phyloP scores from a whole-genome alignment of 75 land plant genomes.

The Selaginella moellendorffii region DNA sequence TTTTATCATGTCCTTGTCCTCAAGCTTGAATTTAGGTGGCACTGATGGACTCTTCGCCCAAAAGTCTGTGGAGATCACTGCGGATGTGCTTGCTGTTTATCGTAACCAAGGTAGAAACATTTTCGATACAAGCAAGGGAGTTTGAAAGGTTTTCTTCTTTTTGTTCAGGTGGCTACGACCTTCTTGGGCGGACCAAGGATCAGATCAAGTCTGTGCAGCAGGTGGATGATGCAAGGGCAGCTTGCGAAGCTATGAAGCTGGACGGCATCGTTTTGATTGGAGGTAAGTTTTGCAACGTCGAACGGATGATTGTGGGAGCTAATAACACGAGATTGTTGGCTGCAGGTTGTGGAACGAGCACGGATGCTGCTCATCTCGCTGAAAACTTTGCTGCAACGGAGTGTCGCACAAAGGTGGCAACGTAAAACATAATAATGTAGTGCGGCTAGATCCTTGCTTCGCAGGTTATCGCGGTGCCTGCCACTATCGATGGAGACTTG shows the following conservation, averaged over 20 bases:
- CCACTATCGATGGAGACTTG: constrained; percentile 6
- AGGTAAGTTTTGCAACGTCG: not conserved
- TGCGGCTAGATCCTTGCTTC: not conserved
- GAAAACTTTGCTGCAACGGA: constrained; percentile 4
- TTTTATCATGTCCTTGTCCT: not conserved
- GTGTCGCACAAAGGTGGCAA: not conserved
- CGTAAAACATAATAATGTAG: not conserved
- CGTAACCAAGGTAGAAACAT: constrained; percentile 73
- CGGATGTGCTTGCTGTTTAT: constrained; percentile 46
- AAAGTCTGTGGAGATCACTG: constrained; percentile 68
- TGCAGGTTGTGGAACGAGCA: constrained; percentile 4
- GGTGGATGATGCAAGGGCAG: constrained; percentile 5
- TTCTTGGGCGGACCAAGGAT: constrained; percentile 5
- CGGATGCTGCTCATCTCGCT: constrained; percentile 9
- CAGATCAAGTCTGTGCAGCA: not conserved
- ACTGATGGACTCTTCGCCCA: constrained; percentile 91
- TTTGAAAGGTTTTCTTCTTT: not conserved
- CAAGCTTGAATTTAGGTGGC: constrained; percentile 90
- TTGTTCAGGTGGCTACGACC: constrained; percentile 7
- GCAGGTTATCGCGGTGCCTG: constrained; percentile 1
- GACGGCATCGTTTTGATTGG: constrained; percentile 4
- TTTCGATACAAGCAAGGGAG: not conserved
- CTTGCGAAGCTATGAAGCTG: constrained; percentile 5
- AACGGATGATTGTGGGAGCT: not conserved
- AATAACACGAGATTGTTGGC: not conserved